Conservation (phyloP, 192 early-diverging fungal species). For the Thamnidium elegans region DNA sequence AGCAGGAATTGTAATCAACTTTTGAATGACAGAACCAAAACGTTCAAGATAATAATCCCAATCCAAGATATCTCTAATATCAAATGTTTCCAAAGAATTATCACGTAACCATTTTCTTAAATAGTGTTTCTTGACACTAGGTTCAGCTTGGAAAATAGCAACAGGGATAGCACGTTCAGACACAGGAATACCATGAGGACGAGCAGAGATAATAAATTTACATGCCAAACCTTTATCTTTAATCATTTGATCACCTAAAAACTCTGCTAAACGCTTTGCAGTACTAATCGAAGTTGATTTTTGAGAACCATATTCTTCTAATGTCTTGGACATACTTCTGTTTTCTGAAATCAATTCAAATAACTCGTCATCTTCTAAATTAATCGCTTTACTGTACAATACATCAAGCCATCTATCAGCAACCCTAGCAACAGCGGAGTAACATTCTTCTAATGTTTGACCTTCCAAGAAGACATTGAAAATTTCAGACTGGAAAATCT, state of each 20-base stretch:
- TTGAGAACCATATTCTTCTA: slow-evolving; percentile 91
- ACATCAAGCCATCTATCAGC: slow-evolving; percentile 96
- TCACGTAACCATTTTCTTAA: slow-evolving; percentile 94
- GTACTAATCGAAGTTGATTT: slow-evolving; percentile 96
- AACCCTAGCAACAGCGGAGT: slow-evolving; percentile 80
- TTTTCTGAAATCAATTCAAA: slow-evolving; percentile 98
- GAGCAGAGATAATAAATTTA: slow-evolving; percentile 89
- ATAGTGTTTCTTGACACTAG: slow-evolving; percentile 71
- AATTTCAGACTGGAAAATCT: slow-evolving; percentile 93
- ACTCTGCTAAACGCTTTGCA: slow-evolving; percentile 92
- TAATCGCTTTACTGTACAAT: slow-evolving; percentile 77
- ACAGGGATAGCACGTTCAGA: slow-evolving; percentile 94
- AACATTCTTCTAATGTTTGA: slow-evolving; percentile 80
- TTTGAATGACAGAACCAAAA: slow-evolving; percentile 93
- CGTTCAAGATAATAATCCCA: slow-evolving; percentile 98
- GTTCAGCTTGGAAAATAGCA: slow-evolving; percentile 88
- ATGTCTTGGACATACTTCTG: slow-evolving; percentile 90
- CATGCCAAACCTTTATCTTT: slow-evolving; percentile 96
- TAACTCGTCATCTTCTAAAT: slow-evolving; percentile 82
- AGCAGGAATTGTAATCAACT: slow-evolving; percentile 97
- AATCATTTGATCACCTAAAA: slow-evolving; percentile 97
- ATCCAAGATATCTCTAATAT: slow-evolving; percentile 91
- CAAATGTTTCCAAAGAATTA: slow-evolving; percentile 63
- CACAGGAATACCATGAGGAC: slow-evolving; percentile 81
- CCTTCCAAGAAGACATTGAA: slow-evolving; percentile 95